Evolutionary conservation across 2,329 filamentous ascomycete genomes (phyloP), one percentile per base, ranked within the genome.

Genomic region (Trichoderma semiorbis): DNA sequence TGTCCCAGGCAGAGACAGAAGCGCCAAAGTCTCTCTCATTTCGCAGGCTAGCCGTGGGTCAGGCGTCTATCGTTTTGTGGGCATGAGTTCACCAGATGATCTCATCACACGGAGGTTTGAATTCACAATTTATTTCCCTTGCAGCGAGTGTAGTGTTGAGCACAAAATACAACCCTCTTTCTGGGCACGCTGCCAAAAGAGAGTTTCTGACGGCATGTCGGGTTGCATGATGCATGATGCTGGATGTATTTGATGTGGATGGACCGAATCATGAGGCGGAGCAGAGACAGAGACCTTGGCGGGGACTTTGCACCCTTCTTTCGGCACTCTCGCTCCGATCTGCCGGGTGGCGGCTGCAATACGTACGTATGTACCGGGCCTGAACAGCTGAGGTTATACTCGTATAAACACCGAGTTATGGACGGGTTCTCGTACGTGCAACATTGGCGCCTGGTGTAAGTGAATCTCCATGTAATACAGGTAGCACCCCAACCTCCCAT

Each of bases 241-340:
- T n/a, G 43, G 53, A n/a, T 21, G 43, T 3, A 47, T 24, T 65
- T 30, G 34, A 32, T 32, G 18, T 36, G 34, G 26, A 10, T 55
- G 39, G 53, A 4, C n/a, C 39, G 24, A 36, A 32, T 69, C 55
- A 61, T 69, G 66, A 61, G 66, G 66, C 66, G 66, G 32, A 68
- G 47, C 47, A 39, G 24, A 16, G 14, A 47, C 43, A 47, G 43
- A 62, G 14, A 43, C 32, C 8, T 43, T 43, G 47, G 32, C 64
- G 64, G 65, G 53, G 65, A 43, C 34, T 34, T 34, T 26, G 26
- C 55, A 47, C 30, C 55, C 57, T 32, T 60, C n/a, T 60, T 58
- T 68, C 65, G 65, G 65, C 65, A 68, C 50, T 32, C 36, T 60
- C n/a, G 66, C 66, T 69, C 66, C 66, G 66, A 62, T 61, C 66